phyloP scores from a whole-genome alignment of 2,329 filamentous ascomycete species.

The Exutisphaerella laricina region DNA sequence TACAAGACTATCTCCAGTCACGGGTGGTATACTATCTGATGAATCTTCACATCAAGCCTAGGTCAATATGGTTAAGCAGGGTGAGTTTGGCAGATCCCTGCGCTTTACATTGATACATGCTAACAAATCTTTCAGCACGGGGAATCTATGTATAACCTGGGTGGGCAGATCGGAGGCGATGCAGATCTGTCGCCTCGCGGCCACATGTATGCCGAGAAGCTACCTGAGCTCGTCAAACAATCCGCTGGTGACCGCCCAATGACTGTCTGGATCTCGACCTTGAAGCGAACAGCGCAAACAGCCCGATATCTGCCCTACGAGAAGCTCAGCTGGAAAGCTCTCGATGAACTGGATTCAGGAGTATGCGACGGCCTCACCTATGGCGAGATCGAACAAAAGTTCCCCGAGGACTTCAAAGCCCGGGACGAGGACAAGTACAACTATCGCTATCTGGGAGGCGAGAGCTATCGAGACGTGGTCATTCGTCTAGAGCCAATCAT shows the following conservation, averaged over 20 bases:
- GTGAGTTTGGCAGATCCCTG: slow-evolving; percentile 17
- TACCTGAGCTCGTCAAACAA: slow-evolving; percentile 77
- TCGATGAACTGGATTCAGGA: slow-evolving; percentile 94
- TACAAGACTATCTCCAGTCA: slow-evolving; percentile 93
- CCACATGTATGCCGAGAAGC: slow-evolving; percentile 75
- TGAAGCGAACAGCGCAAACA: slow-evolving; percentile 84
- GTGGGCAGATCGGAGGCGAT: slow-evolving; percentile 88
- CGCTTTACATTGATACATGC: not conserved
- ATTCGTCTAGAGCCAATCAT: slow-evolving; percentile 98
- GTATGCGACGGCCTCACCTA: slow-evolving; percentile 97
- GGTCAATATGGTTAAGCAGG: slow-evolving; percentile 92
- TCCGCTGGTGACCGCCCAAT: slow-evolving; percentile 74
- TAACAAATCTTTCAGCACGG: slow-evolving; percentile 60
- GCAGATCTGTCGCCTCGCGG: slow-evolving; percentile 80
- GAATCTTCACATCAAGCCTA: slow-evolving; percentile 94
- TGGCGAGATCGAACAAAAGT: slow-evolving; percentile 84
- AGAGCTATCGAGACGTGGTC: slow-evolving; percentile 93
- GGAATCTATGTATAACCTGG: slow-evolving; percentile 87
- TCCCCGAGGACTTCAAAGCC: slow-evolving; percentile 89
- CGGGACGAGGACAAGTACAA: slow-evolving; percentile 99
- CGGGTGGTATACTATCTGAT: slow-evolving; percentile 97
- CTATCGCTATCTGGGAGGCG: slow-evolving; percentile 94
- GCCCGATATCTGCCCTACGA: slow-evolving; percentile 85
- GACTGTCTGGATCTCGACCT: slow-evolving; percentile 69
- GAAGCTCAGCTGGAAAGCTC: slow-evolving; percentile 96